phyloP scores from a whole-genome alignment of 2,329 filamentous ascomycete genomes.

The Ceratocystis papillata region DNA sequence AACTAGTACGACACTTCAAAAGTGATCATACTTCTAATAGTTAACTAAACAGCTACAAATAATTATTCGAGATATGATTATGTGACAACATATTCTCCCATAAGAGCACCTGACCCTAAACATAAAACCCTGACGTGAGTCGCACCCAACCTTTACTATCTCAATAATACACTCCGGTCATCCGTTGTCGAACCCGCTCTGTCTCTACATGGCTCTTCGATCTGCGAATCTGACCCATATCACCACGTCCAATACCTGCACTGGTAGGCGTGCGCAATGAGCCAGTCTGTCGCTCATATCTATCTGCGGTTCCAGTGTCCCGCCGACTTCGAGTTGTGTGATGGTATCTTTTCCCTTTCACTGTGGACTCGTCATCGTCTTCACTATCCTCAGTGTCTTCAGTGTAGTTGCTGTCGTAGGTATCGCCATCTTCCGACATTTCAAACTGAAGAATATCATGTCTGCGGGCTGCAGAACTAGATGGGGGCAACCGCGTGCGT shows the following conservation, averaged over 20 bases:
- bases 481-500: background rate
- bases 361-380: background rate
- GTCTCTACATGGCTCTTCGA: slow-evolving; percentile 43
- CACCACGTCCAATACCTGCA: background rate
- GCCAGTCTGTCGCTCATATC: slow-evolving; percentile 13
- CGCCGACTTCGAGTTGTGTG: background rate
- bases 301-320: background rate
- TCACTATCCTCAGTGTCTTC: background rate
- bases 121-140: background rate
- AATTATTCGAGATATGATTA: too few species aligned
- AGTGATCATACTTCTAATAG: too few species aligned
- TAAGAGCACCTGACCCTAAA: too few species aligned
- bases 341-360: background rate
- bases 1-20: too few species aligned
- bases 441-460: background rate
- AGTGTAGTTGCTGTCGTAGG: background rate
- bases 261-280: background rate
- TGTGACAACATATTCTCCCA: too few species aligned
- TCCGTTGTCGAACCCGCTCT: slow-evolving; percentile 35
- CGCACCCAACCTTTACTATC: background rate
- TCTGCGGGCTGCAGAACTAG: background rate
- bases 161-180: slow-evolving; percentile 21
- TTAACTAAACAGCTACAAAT: too few species aligned
- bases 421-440: background rate
- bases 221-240: slow-evolving; percentile 28